Conservation (phyloP, 2,329 filamentous ascomycete genomes). For the Madurella fahalii region DNA sequence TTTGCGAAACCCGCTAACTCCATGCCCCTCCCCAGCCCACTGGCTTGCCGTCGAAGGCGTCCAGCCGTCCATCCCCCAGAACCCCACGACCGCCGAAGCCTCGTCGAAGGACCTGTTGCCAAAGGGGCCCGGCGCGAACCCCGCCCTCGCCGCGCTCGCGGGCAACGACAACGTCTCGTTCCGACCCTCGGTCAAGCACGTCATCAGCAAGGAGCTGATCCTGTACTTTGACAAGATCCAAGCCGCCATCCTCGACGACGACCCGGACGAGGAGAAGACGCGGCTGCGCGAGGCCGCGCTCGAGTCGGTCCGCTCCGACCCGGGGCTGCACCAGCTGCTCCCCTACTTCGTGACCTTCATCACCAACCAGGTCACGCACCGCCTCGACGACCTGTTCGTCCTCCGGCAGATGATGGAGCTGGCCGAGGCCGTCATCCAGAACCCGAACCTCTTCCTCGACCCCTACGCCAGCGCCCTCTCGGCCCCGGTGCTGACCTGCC, state of each 20-base stretch:
- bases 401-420: constrained; percentile 91
- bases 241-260: constrained; percentile 80
- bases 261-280: constrained; percentile 70
- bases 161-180: constrained; percentile 80
- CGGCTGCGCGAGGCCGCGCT: constrained; percentile 77
- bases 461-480: constrained; percentile 61
- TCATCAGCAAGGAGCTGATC: constrained; percentile 91
- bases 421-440: constrained; percentile 76
- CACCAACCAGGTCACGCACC: constrained; percentile 92
- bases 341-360: constrained; percentile 97
- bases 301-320: constrained; percentile 80
- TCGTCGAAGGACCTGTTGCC: constrained; percentile 80
- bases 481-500: constrained; percentile 84
- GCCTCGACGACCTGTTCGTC: constrained; percentile 82
- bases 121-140: constrained; percentile 85
- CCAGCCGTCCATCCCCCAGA: constrained; percentile 93
- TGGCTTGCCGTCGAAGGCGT: constrained; percentile 98
- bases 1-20: constrained; percentile 10
- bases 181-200: constrained; percentile 91
- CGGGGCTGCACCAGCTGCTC: constrained; percentile 88
- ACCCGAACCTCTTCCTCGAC: constrained; percentile 69
- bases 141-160: constrained; percentile 74
- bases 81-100: constrained; percentile 82
- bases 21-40: constrained; percentile 60
- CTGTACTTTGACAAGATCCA: constrained; percentile 97